phyloP scores from a whole-genome alignment of 352 stramenopile genomes.

The Globisporangium sylvaticum region DNA sequence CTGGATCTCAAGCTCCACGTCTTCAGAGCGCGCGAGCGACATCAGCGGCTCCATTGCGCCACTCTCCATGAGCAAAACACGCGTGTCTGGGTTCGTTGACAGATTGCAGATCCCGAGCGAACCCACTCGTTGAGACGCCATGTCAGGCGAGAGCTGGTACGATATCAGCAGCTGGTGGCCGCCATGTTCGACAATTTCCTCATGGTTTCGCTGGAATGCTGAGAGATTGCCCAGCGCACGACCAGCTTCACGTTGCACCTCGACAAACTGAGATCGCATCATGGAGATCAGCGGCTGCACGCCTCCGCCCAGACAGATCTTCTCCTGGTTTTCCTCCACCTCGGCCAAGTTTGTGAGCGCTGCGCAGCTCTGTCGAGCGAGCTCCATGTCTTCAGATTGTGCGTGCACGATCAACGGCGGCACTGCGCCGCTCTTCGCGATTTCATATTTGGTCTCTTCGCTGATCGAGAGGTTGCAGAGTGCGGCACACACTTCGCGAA shows the following conservation, averaged over 20 bases:
- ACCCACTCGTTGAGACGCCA: slow-evolving; percentile 90
- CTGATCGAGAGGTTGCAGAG: slow-evolving; percentile 94
- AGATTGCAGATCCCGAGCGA: slow-evolving; percentile 95
- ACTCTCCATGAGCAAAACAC: slow-evolving; percentile 90
- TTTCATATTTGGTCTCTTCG: slow-evolving; percentile 97
- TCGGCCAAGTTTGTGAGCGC: slow-evolving; percentile 95
- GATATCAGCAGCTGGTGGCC: slow-evolving; percentile 95
- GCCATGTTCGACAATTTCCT: slow-evolving; percentile 88
- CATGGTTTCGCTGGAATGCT: slow-evolving; percentile 85
- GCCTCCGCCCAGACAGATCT: slow-evolving; percentile 90
- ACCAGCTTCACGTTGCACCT: slow-evolving; percentile 90
- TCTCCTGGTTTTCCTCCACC: slow-evolving; percentile 93
- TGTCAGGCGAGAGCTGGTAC: slow-evolving; percentile 93
- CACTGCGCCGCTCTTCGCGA: slow-evolving; percentile 92
- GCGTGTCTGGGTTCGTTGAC: slow-evolving; percentile 88
- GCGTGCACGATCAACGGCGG: slow-evolving; percentile 88
- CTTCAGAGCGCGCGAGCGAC: slow-evolving; percentile 91
- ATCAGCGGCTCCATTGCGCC: slow-evolving; percentile 94
- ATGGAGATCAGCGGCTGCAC: slow-evolving; percentile 90
- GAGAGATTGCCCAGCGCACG: slow-evolving; percentile 92
- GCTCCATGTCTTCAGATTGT: slow-evolving; percentile 91
- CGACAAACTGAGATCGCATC: slow-evolving; percentile 95
- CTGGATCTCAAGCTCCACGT: slow-evolving; percentile 95
- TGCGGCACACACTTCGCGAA: slow-evolving; percentile 91
- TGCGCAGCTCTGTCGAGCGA: slow-evolving; percentile 88